These are phyloP conservation scores for Erysimum cheiranthoides DNA, from an alignment of 345 rosid species.

Conservation along the genomic window DNA sequence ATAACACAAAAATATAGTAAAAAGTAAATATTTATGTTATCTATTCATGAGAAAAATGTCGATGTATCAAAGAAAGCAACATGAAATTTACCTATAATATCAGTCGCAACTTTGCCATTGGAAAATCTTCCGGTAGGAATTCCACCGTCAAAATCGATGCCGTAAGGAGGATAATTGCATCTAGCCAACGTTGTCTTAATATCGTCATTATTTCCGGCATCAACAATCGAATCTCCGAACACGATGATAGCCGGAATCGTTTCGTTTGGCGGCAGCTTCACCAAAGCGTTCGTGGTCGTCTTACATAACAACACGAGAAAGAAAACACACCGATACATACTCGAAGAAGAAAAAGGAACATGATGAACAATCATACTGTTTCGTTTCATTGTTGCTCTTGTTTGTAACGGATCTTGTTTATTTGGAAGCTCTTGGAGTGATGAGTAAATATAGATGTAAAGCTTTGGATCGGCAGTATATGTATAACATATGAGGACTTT, in stretches of 20 bases:
- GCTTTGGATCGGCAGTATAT: constrained; percentile 5
- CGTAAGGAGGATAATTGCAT: constrained; percentile 79
- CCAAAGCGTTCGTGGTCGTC: constrained; percentile 34
- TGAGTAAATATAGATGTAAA: background rate
- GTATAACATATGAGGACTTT: background rate
- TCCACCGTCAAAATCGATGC: constrained; percentile 62
- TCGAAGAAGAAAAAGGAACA: constrained; percentile 5
- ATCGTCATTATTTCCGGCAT: constrained; percentile 79
- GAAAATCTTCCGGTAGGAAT: constrained; percentile 77
- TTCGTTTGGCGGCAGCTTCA: constrained; percentile 42
- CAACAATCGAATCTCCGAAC: constrained; percentile 85
- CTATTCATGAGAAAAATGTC: background rate
- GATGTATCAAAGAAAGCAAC: background rate
- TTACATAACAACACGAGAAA: constrained; percentile 27
- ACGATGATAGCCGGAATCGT: constrained; percentile 60
- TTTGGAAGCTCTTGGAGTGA: constrained; percentile 15
- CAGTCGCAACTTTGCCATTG: constrained; percentile 77
- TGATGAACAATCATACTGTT: background rate
- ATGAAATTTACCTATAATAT: constrained; percentile 56
- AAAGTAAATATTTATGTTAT: background rate
- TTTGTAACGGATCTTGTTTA: constrained; percentile 6
- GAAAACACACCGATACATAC: constrained; percentile 10
- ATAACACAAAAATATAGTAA: background rate
- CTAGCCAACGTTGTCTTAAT: constrained; percentile 49
- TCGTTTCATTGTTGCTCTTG: constrained; percentile 24